Evolutionary conservation across 371 early-diverging fungal species (phyloP).

Genomic region (Actinomortierella wolfii): DNA sequence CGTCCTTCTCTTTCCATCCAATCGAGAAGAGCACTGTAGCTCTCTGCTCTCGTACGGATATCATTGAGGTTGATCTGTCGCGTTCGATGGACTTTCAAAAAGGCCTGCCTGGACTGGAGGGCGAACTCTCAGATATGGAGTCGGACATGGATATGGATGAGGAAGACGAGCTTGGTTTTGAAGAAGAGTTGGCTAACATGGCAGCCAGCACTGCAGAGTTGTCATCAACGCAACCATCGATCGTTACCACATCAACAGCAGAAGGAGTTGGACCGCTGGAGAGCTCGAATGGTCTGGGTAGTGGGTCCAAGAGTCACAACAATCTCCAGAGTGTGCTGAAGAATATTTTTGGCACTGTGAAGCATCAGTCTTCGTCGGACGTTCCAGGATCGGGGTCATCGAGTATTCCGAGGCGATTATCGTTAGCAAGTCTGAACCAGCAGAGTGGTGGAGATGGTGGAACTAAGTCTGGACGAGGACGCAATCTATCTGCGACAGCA

Average conservation of each 20-base stretch:
- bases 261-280: slow-evolving; percentile 8
- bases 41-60: slow-evolving; percentile 58
- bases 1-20: slow-evolving; percentile 40
- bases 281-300: slow-evolving; percentile 20
- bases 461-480: slow-evolving; percentile 20
- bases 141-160: slow-evolving; percentile 63
- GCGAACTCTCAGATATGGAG: slow-evolving; percentile 35
- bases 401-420: no score
- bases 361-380: slow-evolving; percentile 7
- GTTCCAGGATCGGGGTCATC: neutral
- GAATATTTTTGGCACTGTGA: slow-evolving; percentile 22
- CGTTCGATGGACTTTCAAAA: slow-evolving; percentile 25
- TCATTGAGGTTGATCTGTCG: slow-evolving; percentile 60
- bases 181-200: no score
- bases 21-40: slow-evolving; percentile 52
- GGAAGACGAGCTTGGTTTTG: slow-evolving; percentile 19
- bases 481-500: slow-evolving; percentile 11
- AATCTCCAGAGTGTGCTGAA: slow-evolving; percentile 36
- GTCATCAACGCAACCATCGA: no score
- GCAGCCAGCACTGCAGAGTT: no score
- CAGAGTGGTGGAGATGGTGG: no score
- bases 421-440: no score
- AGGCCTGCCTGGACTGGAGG: neutral
- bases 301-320: slow-evolving; percentile 24
- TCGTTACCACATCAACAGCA: no score